Conservation (phyloP, 2,329 filamentous ascomycete species). For the Fusarium sp. region DNA sequence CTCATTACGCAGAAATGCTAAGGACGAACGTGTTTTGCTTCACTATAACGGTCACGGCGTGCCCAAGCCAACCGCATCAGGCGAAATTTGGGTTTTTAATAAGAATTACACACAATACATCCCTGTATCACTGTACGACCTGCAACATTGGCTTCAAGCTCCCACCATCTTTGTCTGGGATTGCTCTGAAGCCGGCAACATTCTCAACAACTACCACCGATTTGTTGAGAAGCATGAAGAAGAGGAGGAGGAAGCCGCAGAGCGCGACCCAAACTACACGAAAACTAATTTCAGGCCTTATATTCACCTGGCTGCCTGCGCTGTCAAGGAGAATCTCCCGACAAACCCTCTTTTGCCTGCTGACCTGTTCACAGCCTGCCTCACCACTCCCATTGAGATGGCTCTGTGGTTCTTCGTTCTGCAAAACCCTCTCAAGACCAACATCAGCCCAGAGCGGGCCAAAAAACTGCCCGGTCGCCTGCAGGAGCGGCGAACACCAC, state of each 20-base stretch:
- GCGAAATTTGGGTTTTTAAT: slow-evolving; percentile 99
- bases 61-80: slow-evolving; percentile 91
- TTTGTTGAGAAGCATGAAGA: slow-evolving; percentile 95
- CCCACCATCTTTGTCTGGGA: slow-evolving; percentile 98
- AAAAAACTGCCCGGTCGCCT: slow-evolving; percentile 90
- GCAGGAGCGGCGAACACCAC: slow-evolving; percentile 89
- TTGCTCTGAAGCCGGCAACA: slow-evolving; percentile 95
- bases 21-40: slow-evolving; percentile 95
- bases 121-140: slow-evolving; percentile 91
- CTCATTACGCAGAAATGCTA: slow-evolving; percentile 88
- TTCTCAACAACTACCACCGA: slow-evolving; percentile 91
- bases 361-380: slow-evolving; percentile 93
- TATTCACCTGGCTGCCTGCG: slow-evolving; percentile 93
- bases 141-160: slow-evolving; percentile 94
- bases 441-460: slow-evolving; percentile 81
- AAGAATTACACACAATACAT: slow-evolving; percentile 99
- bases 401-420: slow-evolving; percentile 95
- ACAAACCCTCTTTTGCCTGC: slow-evolving; percentile 94
- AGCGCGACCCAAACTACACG: slow-evolving; percentile 82
- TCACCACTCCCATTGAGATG: slow-evolving; percentile 98
- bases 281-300: slow-evolving; percentile 76
- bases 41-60: slow-evolving; percentile 99
- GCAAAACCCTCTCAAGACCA: slow-evolving; percentile 80
- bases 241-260: slow-evolving; percentile 80
- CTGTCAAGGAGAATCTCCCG: slow-evolving; percentile 88